These are phyloP conservation scores for Tricladium varicosporioides DNA, from an alignment of 2,329 filamentous ascomycete genomes.

Conservation along the genomic window DNA sequence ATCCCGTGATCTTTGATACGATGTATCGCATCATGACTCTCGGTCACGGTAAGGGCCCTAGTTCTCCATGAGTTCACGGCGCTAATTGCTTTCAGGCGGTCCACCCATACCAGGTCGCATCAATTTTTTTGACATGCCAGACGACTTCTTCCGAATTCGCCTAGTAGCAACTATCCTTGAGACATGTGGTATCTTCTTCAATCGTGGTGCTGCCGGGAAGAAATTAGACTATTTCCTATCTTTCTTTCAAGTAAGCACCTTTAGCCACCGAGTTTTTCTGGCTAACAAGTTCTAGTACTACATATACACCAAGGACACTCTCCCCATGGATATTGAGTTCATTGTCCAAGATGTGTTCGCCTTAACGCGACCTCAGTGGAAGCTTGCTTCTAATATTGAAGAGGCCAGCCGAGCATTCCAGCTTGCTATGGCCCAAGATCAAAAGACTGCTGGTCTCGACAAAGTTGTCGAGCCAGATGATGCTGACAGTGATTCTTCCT, in stretches of 20 bases:
- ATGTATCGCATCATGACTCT: constrained; percentile 94
- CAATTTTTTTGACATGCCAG: constrained; percentile 79
- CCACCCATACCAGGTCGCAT: constrained; percentile 75
- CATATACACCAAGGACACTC: constrained; percentile 80
- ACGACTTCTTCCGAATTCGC: constrained; percentile 95
- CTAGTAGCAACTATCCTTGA: constrained; percentile 87
- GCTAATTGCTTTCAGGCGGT: constrained; percentile 52
- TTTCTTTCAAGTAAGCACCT: constrained; percentile 71
- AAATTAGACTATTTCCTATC: constrained; percentile 97
- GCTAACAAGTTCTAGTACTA: constrained; percentile 67
- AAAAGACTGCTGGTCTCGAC: constrained; percentile 73
- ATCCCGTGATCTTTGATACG: constrained; percentile 90
- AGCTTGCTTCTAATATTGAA: constrained; percentile 73
- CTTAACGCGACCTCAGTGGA: constrained; percentile 87
- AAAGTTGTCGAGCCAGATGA: constrained; percentile 72
- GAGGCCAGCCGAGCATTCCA: constrained; percentile 84
- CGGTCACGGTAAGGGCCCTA: constrained; percentile 58
- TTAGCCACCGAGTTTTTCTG: constrained; percentile 5
- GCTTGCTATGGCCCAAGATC: constrained; percentile 85
- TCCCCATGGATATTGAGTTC: constrained; percentile 98
- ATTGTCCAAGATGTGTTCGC: constrained; percentile 90
- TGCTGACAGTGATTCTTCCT: constrained; percentile 64
- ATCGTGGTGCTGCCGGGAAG: constrained; percentile 88
- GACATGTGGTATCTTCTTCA: constrained; percentile 95
- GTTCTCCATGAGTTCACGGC: background rate